phyloP scores from a whole-genome alignment of 306 rosid species.

The Chamaecrista fasciculata region DNA sequence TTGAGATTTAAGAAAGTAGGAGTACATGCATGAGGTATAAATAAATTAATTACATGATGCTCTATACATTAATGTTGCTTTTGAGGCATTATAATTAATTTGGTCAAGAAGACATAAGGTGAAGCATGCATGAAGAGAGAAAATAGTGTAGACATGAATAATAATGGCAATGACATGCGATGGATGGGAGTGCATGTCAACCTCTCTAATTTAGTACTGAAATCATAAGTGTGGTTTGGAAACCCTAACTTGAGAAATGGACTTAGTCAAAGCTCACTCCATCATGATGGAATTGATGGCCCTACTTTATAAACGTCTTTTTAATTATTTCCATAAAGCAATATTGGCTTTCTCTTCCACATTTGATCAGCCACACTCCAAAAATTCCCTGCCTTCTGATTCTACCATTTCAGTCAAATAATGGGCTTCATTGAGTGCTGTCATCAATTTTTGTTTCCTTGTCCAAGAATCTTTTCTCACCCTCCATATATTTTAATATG shows the following conservation, averaged over 20 bases:
- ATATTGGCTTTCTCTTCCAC: background rate
- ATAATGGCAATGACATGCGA: background rate
- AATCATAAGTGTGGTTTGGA: background rate
- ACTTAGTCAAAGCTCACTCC: constrained; percentile 2
- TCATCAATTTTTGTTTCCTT: background rate
- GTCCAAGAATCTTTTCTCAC: background rate
- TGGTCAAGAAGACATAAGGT: background rate
- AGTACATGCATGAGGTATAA: background rate
- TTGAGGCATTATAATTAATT: background rate
- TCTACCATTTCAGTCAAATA: background rate
- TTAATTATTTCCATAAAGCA: background rate
- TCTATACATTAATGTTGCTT: background rate
- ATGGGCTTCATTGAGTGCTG: background rate
- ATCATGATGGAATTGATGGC: background rate
- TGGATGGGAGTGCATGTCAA: background rate
- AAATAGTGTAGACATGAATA: background rate
- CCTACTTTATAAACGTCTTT: background rate
- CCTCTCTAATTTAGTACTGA: background rate
- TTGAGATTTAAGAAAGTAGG: background rate
- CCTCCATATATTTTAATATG: background rate
- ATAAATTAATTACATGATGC: background rate
- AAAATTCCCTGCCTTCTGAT: background rate
- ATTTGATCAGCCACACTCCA: background rate
- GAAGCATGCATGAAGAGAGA: background rate
- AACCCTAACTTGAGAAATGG: background rate